phyloP scores from a whole-genome alignment of 371 early-diverging fungal species.

The Mucor racemosus region DNA sequence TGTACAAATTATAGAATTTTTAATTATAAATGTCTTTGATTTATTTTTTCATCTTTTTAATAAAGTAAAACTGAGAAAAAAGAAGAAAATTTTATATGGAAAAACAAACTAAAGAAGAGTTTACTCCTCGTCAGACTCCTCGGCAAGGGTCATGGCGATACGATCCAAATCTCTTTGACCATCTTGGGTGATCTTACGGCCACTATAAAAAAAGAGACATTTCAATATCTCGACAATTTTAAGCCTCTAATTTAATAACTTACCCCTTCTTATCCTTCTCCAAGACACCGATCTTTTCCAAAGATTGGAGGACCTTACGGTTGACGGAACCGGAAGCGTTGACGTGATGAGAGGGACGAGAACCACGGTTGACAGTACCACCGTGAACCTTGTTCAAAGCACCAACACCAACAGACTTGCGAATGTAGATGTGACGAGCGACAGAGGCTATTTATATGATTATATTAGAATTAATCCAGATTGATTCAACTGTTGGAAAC shows the following conservation, averaged over 20 bases:
- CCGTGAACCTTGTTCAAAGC: conserved; percentile 91
- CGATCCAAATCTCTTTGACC: conserved; percentile 89
- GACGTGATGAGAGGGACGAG: conserved; percentile 89
- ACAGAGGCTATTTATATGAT: conserved; percentile 83
- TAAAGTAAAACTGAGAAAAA: background rate
- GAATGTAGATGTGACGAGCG: conserved; percentile 97
- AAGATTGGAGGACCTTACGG: conserved; percentile 93
- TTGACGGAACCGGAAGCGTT: conserved; percentile 87
- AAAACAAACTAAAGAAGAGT: conserved; percentile 7
- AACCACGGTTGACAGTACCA: conserved; percentile 90
- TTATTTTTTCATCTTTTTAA: background rate
- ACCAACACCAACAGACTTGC: conserved; percentile 91
- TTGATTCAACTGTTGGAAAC: too few relatives aligned
- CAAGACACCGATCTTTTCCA: conserved; percentile 95
- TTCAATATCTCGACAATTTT: background rate
- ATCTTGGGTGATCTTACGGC: conserved; percentile 81
- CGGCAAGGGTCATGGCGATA: conserved; percentile 61
- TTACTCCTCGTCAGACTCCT: conserved; percentile 44
- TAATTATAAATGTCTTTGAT: conserved; percentile 2
- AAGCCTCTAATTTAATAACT: conserved; percentile 11
- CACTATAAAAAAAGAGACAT: conserved; percentile 52
- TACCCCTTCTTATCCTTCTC: conserved; percentile 89
- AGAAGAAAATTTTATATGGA: background rate
- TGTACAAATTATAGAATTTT: too few relatives aligned
- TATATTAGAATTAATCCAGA: too few relatives aligned